A percentile compares a stretch with the other conserved stretches of the same genome.
Conservation (phyloP, 2,329 filamentous ascomycete genomes). For the Huntiella decipiens region DNA sequence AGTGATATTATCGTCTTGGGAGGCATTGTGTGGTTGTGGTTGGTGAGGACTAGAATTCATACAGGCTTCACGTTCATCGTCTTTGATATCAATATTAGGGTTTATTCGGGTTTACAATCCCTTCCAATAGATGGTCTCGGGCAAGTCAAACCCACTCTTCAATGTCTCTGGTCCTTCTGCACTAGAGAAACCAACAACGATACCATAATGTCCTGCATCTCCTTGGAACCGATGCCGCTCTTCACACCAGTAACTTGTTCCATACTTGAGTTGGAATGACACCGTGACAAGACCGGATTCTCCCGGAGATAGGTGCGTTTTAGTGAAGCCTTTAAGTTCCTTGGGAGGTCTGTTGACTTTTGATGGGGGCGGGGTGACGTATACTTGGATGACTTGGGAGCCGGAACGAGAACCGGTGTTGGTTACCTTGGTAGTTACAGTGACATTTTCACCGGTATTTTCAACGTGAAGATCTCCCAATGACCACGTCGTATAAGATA, state of each 20-base stretch:
- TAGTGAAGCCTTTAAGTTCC: constrained; percentile 46
- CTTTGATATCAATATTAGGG: too few species aligned
- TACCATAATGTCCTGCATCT: constrained; percentile 45
- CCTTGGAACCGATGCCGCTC: constrained; percentile 43
- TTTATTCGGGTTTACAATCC: constrained; percentile 27
- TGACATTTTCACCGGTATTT: constrained; percentile 42
- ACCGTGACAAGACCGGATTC: constrained; percentile 39
- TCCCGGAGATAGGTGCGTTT: constrained; percentile 42
- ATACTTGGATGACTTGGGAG: constrained; percentile 38
- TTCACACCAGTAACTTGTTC: constrained; percentile 53
- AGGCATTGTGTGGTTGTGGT: constrained; percentile 8
- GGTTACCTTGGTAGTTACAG: constrained; percentile 32
- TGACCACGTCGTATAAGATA: constrained; percentile 54
- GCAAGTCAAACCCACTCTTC: constrained; percentile 34
- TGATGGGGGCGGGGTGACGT: constrained; percentile 30
- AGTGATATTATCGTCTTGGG: constrained; percentile 39
- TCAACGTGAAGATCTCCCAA: constrained; percentile 33
- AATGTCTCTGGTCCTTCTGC: constrained; percentile 28
- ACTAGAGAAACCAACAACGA: constrained; percentile 42
- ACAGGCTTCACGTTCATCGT: too few species aligned
- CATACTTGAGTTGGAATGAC: constrained; percentile 41
- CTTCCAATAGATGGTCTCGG: constrained; percentile 47
- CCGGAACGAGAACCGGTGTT: constrained; percentile 40
- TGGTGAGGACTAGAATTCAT: too few species aligned
- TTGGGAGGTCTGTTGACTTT: constrained; percentile 38